phyloP scores from a whole-genome alignment of 805 yeast genomes.

The Cyberlindnera euphorbiiphila region DNA sequence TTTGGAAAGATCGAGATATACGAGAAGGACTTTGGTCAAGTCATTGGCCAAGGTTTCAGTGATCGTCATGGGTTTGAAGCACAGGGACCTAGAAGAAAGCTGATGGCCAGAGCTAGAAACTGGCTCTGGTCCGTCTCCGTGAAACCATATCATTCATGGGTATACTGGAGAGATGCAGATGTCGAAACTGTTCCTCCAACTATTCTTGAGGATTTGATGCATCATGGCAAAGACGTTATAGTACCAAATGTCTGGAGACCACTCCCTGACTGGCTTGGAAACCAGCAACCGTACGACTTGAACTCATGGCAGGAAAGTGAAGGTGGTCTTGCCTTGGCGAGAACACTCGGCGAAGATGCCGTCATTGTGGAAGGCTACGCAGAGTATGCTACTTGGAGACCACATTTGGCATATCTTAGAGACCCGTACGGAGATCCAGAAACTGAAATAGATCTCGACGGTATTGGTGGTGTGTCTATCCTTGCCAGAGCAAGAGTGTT shows the following conservation, averaged over 20 bases:
- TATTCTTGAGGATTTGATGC: constrained; percentile 89
- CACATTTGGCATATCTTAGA: constrained; percentile 90
- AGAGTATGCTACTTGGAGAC: constrained; percentile 97
- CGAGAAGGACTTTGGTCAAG: constrained; percentile 92
- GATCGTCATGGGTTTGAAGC: constrained; percentile 96
- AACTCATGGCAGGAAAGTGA: constrained; percentile 85
- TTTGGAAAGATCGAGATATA: constrained; percentile 84
- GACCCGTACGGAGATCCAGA: constrained; percentile 95
- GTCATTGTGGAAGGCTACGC: constrained; percentile 97
- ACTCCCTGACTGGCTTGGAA: constrained; percentile 80
- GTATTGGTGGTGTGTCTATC: constrained; percentile 96
- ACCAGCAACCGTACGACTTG: constrained; percentile 80
- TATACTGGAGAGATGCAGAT: constrained; percentile 97
- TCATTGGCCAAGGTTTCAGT: constrained; percentile 86
- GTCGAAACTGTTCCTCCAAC: constrained; percentile 86
- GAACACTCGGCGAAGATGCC: constrained; percentile 81
- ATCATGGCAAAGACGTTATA: constrained; percentile 83
- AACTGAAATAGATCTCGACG: constrained; percentile 90
- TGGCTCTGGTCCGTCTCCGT: constrained; percentile 89
- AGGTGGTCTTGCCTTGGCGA: constrained; percentile 76
- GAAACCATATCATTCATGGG: constrained; percentile 92
- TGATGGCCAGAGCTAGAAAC: constrained; percentile 95
- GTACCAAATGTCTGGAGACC: constrained; percentile 96
- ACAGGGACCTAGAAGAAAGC: constrained; percentile 90
- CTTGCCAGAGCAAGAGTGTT: constrained; percentile 85